phyloP scores from a whole-genome alignment of 2,329 filamentous ascomycete genomes.

The Fusarium staphyleae region DNA sequence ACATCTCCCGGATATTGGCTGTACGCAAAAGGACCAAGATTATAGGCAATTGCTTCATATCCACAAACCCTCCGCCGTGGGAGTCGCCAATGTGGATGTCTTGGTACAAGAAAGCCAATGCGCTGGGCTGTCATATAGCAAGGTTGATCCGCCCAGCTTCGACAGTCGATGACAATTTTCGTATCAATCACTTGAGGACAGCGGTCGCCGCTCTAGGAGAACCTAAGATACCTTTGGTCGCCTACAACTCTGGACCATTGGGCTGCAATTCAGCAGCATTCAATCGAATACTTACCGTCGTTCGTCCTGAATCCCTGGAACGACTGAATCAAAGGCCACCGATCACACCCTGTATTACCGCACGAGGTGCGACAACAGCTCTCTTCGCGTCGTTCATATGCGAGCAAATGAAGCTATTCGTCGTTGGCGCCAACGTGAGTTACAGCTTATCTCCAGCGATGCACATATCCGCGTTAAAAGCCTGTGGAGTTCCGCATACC shows the following conservation, averaged over 20 bases:
- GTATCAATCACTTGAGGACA: conserved; percentile 62
- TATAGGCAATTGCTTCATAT: conserved; percentile 62
- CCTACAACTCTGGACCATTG: conserved; percentile 69
- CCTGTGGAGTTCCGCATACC: conserved; percentile 72
- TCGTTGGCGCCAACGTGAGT: conserved; percentile 74
- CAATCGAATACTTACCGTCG: conserved; percentile 68
- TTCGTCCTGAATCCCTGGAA: conserved; percentile 54
- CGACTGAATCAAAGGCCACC: conserved; percentile 35
- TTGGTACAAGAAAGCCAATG: conserved; percentile 64
- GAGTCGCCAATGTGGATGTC: conserved; percentile 60
- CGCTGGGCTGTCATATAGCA: conserved; percentile 67
- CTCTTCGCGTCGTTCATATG: conserved; percentile 72
- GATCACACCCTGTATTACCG: conserved; percentile 56
- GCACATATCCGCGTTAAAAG: conserved; percentile 74
- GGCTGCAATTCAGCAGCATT: conserved; percentile 72
- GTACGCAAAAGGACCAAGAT: conserved; percentile 65
- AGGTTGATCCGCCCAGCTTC: conserved; percentile 65
- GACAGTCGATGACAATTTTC: conserved; percentile 68
- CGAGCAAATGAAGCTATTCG: conserved; percentile 74
- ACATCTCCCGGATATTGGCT: conserved; percentile 58
- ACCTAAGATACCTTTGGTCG: conserved; percentile 61
- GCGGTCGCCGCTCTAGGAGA: conserved; percentile 53
- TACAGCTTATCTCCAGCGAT: conserved; percentile 80
- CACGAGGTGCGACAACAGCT: conserved; percentile 68
- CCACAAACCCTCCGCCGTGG: conserved; percentile 60